Evolutionary conservation across 768 basidiomycete genomes (phyloP), one percentile per base, ranked within the genome.

Genomic region (Favolaschia claudopus): DNA sequence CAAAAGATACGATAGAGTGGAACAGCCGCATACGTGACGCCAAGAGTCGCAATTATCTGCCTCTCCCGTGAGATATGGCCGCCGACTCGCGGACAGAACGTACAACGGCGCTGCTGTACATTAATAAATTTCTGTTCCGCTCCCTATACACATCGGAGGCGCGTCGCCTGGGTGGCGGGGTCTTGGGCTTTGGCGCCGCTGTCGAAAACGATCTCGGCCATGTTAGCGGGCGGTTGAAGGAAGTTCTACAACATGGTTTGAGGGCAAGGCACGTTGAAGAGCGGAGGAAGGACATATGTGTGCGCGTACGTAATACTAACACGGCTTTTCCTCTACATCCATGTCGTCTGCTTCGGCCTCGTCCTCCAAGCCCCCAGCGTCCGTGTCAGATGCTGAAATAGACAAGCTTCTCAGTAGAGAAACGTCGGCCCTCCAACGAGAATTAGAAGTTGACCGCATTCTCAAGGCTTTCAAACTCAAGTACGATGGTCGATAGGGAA

Each of bases 1-100:
- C 97, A 99, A 79, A 99, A 99, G 76, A 96, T 95, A 60, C 97
- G 90, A 74, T 99, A 99, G 15, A 98, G 81, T 0, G 97, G 97
- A 1, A 99, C 96, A 33, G 96, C 93, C 12, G 97, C 97, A 71
- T 99, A 99, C n/a, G 95, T 91, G 24, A 89, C 82, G 15, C 96
- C 96, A 4, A 92, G 76, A 3, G 87, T 89, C 27, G 89, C 67
- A 27, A 97, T 75, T 43, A 96, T 87, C 95, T 96, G 60, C 12
- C 33, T 25, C 45, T 32, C 33, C 37, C 55, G 54, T 22, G 43
- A 67, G 55, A 43, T 20, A 38, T 14, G 7, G 40, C 42, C 56
- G 29, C 42, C 27, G 44, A 48, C 32, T 31, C n/a, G 53, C 20
- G 27, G 29, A 46, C 38, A 22, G 36, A 38, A 77, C 91, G 55